Conservation (phyloP, 2,329 filamentous ascomycete species). For the Penicillium sp. region DNA sequence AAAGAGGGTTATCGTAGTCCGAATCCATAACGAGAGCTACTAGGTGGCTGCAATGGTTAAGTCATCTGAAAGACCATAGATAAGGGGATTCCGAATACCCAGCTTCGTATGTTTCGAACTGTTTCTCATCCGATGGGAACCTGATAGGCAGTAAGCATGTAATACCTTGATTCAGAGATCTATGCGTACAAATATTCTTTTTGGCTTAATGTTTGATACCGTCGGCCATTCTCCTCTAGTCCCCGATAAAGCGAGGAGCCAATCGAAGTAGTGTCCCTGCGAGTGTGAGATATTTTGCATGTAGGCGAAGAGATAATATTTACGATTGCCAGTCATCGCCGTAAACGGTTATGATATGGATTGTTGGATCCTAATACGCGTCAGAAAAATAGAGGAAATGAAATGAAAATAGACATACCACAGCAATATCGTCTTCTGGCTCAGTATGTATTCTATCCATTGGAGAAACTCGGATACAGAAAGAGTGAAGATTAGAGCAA, state of each 20-base stretch:
- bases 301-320: neutral
- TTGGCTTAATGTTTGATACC: conserved; percentile 21
- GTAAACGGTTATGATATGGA: neutral
- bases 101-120: conserved; percentile 18
- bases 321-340: conserved; percentile 14
- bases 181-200: conserved; percentile 17
- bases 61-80: neutral
- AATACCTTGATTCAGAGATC: neutral
- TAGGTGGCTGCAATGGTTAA: conserved; percentile 10
- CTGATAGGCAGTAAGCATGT: conserved; percentile 1
- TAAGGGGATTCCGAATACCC: conserved; percentile 5
- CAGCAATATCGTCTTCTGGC: neutral
- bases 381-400: neutral
- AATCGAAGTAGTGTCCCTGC: conserved; percentile 20
- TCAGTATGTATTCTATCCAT: neutral
- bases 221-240: conserved; percentile 20
- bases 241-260: conserved; percentile 22
- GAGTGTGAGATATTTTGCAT: conserved; percentile 11
- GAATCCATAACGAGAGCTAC: conserved; percentile 15
- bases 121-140: conserved; percentile 16
- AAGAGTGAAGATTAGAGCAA: no score
- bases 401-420: neutral
- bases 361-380: neutral
- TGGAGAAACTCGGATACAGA: neutral
- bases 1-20: conserved; percentile 12